phyloP scores from a whole-genome alignment of 495 filamentous ascomycete genomes.

The Annulohypoxylon stygium region DNA sequence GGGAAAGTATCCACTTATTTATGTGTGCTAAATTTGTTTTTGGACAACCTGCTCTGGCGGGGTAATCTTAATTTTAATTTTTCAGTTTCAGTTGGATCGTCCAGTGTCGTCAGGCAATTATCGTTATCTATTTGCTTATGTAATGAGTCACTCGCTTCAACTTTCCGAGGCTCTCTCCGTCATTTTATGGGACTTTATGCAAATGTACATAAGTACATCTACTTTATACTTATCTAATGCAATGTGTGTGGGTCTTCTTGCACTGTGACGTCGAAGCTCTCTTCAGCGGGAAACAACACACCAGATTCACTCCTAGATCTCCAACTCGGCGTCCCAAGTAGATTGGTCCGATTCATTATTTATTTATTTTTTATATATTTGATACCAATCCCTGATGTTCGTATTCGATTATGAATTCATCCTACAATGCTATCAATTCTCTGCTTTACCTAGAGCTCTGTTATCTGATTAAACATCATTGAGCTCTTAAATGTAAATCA shows the following conservation, averaged over 20 bases:
- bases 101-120: constrained; percentile 26
- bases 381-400: background rate
- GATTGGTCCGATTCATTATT: background rate
- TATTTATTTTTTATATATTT: background rate
- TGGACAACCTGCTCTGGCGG: constrained; percentile 33
- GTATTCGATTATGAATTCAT: background rate
- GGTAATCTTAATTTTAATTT: constrained; percentile 37
- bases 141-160: constrained; percentile 2
- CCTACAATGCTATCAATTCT: background rate
- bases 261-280: constrained; percentile 28
- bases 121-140: constrained; percentile 35
- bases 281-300: constrained; percentile 7
- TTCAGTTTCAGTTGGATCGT: constrained; percentile 8
- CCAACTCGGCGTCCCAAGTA: background rate
- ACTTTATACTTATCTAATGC: background rate
- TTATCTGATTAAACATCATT: background rate
- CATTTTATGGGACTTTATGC: background rate
- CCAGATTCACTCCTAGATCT: background rate
- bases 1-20: constrained; percentile 32
- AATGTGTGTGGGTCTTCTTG: constrained; percentile 10
- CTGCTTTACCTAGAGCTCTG: background rate
- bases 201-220: background rate
- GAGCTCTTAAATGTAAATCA: background rate
- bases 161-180: background rate
- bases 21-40: constrained; percentile 43